Base-by-base conservation (phyloP, 495 filamentous ascomycete species). In the Hamigera avellanea region DNA sequence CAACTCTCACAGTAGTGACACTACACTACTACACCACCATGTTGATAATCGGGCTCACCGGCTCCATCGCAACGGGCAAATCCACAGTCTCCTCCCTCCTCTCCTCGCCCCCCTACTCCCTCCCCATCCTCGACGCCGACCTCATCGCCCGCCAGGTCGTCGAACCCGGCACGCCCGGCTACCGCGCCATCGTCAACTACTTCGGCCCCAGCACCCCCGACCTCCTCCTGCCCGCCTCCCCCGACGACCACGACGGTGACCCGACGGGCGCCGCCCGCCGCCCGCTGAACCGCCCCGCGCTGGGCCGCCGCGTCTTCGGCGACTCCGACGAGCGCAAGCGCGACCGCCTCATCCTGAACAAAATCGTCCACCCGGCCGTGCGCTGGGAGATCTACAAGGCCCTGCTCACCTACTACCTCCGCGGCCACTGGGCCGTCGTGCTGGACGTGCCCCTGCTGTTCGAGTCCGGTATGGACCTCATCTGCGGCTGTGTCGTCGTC, bases 51-150 rank as follows among this genome's bases (percentile, higher is more conserved):
- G 91, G 91, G 45, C 79, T 98, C 18, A 98, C 91, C 25, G 91
- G 91, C 62, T 94, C 87, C 41, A 94, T 98, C 56, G 89, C 91
- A 25, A 96, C 93, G 2, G 91, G 93, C 54, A 98, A 98, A 76
- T 93, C 87, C 23, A 98, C 93, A 44, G 89, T 93, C 44, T 94
- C 91, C 26, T 53, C 66, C 38, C 64, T 95, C 47, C 86, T 98
- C 56, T 72, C 78, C 37, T 61, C 70, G 0, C 70, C 84, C 0
- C 88, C 87, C 8, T 80, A 95, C 69, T 73, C 72, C 47, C 76
- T 96, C 53, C 89, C 91, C 53, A 74, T 96, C 52, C 83, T 98
- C 69, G 91, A 98, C 63, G 86, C 91, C 47, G 93, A 98, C 70
- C 55, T 88, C 18, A 67, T 96, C 46, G 86, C 91, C 37, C 86